Conservation (phyloP, 1,284 basidiomycete species). For the Sanghuangporus weigelae region DNA sequence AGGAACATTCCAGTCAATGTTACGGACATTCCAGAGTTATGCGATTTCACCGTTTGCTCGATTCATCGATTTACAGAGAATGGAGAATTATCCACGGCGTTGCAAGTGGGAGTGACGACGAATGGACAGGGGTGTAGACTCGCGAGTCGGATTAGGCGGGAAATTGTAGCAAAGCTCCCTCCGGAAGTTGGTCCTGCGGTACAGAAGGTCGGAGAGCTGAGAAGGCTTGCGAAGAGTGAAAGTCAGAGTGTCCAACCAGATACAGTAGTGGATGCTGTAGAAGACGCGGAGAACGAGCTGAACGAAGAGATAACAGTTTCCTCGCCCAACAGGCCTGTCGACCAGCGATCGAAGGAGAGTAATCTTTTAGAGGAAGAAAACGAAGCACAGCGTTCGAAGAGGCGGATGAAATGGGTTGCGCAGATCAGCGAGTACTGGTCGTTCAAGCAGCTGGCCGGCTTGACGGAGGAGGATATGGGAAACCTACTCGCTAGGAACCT, state of each 20-base stretch:
- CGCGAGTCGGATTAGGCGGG: constrained; percentile 74
- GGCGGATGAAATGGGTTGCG: constrained; percentile 84
- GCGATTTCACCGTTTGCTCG: constrained; percentile 88
- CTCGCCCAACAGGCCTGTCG: constrained; percentile 81
- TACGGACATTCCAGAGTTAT: constrained; percentile 81
- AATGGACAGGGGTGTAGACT: constrained; percentile 91
- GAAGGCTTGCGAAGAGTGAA: constrained; percentile 52
- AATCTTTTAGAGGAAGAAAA: constrained; percentile 35
- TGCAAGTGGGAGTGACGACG: constrained; percentile 88
- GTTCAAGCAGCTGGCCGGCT: constrained; percentile 66
- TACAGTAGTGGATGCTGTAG: constrained; percentile 23
- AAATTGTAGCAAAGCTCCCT: constrained; percentile 76
- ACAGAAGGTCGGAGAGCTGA: constrained; percentile 67
- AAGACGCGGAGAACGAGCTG: constrained; percentile 32
- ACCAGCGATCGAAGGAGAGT: constrained; percentile 38
- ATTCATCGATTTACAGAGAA: constrained; percentile 74
- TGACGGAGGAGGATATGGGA: constrained; percentile 69
- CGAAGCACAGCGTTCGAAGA: constrained; percentile 43
- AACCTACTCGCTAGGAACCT: constrained; percentile 47
- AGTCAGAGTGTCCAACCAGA: constrained; percentile 17
- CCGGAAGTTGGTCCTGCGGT: constrained; percentile 76
- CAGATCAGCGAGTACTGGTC: constrained; percentile 96
- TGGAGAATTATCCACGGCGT: constrained; percentile 45
- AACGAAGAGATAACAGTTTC: constrained; percentile 51
- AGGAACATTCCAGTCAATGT: constrained; percentile 79